Evolutionary conservation across 2,329 filamentous ascomycete species (phyloP), one percentile per base, ranked within the genome.

Genomic region (Monilinia vaccinii-corymbosi): DNA sequence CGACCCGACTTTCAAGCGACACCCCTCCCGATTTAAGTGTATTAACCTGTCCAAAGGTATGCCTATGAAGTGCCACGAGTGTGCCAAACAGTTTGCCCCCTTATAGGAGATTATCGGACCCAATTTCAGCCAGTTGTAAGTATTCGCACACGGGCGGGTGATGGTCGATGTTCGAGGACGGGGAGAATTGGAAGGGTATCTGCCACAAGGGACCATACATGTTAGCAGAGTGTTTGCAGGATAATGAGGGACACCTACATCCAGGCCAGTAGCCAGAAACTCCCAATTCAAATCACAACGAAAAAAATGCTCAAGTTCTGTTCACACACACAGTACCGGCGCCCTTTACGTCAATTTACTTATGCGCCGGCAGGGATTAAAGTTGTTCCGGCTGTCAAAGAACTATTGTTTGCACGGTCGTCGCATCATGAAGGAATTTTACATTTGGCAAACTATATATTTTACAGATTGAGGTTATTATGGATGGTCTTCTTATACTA

Each of bases 401-500:
- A n/a, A 25, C 13, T 31, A 31, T 10, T 31, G 16, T 28, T 16
- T 8, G 25, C 6, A n/a, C 25, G 23, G 18, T 16, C 6, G 14
- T 36, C 34, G 48, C 34, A 51, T 38, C 23, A 28, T 40, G 6
- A 40, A n/a, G 14, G 10, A 5, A 3, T 2, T 5, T 40, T 21
- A 28, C 6, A n/a, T 13, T 14, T n/a, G 23, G 16, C 40, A 28
- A 28, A 28, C 21, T n/a, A 11, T 10, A 40, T 4, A 4, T 52
- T n/a, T 1, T 2, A 6, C 9, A 52, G 11, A 1, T 38, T 21
- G 23, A 2, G 1, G 7, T 4, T 9, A 25, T 6, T 42, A 0
- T 14, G 11, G 3, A 52, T 40, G 1, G 6, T 21, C 2, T 16
- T 42, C 23, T 52, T 14, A 16, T 42, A 2, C 1, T 3, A 18